Conservation (phyloP, 2,329 filamentous ascomycete species). For the Thelonectria discophora region DNA sequence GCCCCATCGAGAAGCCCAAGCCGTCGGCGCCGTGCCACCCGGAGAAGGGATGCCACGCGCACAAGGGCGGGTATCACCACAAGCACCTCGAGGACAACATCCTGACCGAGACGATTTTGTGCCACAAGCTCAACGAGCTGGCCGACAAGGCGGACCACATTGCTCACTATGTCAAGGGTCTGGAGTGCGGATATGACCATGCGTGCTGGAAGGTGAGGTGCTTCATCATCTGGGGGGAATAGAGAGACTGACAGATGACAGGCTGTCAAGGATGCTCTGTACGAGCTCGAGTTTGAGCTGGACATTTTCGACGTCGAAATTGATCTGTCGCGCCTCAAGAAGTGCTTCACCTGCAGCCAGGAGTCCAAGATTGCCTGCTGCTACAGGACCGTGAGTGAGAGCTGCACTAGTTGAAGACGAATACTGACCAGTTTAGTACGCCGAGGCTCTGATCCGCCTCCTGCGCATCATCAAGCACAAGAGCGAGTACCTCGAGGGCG, state of each 20-base stretch:
- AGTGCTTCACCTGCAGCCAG: conserved; percentile 37
- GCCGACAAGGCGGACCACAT: conserved; percentile 38
- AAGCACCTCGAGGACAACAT: conserved; percentile 12
- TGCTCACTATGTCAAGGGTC: conserved; percentile 30
- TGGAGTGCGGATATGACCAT: conserved; percentile 32
- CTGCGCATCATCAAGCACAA: conserved; percentile 39
- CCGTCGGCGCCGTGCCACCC: too few relatives aligned
- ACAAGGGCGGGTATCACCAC: not conserved
- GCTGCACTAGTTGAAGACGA: not conserved
- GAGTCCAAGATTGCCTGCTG: conserved; percentile 41
- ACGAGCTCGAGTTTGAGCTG: conserved; percentile 41
- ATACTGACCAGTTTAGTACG: conserved; percentile 35
- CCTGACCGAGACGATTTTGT: conserved; percentile 37
- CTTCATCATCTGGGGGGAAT: too few relatives aligned
- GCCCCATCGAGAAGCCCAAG: too few relatives aligned
- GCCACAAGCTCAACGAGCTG: conserved; percentile 37
- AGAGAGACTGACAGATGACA: conserved; percentile 27
- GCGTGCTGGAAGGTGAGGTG: conserved; percentile 38
- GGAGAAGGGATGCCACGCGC: too few relatives aligned
- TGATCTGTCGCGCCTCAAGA: conserved; percentile 39
- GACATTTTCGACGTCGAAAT: conserved; percentile 41
- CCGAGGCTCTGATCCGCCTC: conserved; percentile 41
- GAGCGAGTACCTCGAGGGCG: conserved; percentile 39
- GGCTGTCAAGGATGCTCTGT: conserved; percentile 37
- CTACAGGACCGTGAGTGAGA: conserved; percentile 35